These are phyloP conservation scores for Phytophthora pisi DNA, from an alignment of 352 stramenopile species.

Conservation along the genomic window DNA sequence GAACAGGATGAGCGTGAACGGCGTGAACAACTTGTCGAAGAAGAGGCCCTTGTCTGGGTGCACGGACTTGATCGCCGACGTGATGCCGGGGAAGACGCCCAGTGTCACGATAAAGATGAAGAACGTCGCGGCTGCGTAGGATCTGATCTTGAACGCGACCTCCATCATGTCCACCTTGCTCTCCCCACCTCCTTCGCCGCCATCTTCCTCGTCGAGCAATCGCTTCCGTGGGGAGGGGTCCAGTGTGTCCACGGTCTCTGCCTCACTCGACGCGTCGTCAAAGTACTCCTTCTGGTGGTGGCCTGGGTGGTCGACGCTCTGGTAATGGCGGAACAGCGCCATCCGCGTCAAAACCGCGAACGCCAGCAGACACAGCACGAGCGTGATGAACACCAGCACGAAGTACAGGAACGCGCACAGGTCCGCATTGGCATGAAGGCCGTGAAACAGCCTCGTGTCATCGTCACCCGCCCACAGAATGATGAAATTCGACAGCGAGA, in stretches of 20 bases:
- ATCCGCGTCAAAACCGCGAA: conserved; percentile 68
- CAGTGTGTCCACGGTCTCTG: conserved; percentile 48
- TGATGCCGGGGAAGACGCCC: conserved; percentile 77
- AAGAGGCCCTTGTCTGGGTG: conserved; percentile 50
- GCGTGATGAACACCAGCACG: conserved; percentile 69
- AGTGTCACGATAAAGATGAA: conserved; percentile 82
- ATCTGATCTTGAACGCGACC: conserved; percentile 64
- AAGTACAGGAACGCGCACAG: conserved; percentile 84
- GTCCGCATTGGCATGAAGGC: conserved; percentile 48
- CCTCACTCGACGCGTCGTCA: conserved; percentile 29
- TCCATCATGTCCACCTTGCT: conserved; percentile 55
- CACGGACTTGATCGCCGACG: conserved; percentile 69
- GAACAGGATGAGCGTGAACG: conserved; percentile 80
- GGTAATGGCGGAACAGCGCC: conserved; percentile 73
- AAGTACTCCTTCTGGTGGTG: conserved; percentile 39
- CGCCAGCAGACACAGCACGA: conserved; percentile 56
- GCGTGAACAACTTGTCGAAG: conserved; percentile 74
- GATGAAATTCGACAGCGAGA: conserved; percentile 76
- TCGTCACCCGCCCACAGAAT: conserved; percentile 63
- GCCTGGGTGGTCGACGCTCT: conserved; percentile 48
- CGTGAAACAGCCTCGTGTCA: conserved; percentile 21
- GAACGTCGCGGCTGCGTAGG: conserved; percentile 67
- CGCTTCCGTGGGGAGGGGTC: conserved; percentile 34
- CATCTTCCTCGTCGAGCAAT: conserved; percentile 26
- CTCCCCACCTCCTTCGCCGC: background rate